These are phyloP conservation scores for Pisolithus tinctorius DNA, from an alignment of 768 basidiomycete genomes.

Conservation along the genomic window DNA sequence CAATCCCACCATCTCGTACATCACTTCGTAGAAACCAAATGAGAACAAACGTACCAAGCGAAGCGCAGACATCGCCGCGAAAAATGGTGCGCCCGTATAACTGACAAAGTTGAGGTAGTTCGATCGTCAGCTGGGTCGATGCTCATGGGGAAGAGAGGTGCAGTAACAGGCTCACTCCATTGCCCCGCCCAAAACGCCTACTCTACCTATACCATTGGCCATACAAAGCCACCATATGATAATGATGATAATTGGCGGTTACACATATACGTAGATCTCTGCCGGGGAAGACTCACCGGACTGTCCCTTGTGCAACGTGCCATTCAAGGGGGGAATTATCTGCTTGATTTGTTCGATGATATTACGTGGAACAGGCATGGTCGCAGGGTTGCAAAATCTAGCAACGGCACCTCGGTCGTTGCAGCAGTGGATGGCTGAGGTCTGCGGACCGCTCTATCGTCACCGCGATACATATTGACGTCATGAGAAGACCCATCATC, in stretches of 20 bases:
- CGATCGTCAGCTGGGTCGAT: neutral
- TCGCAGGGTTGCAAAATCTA: no score
- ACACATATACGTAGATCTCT: neutral
- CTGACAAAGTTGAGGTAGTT: slow-evolving; percentile 31
- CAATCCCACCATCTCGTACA: neutral
- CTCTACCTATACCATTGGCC: slow-evolving; percentile 48
- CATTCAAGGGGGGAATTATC: slow-evolving; percentile 87
- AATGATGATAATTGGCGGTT: no score
- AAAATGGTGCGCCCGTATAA: slow-evolving; percentile 96
- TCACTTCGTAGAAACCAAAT: neutral
- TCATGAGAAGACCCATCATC: neutral
- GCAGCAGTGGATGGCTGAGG: no score
- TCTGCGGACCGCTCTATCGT: neutral
- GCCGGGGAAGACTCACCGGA: slow-evolving; percentile 49
- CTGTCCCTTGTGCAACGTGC: slow-evolving; percentile 90
- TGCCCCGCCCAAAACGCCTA: slow-evolving; percentile 92
- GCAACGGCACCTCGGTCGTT: no score
- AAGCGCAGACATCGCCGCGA: slow-evolving; percentile 86
- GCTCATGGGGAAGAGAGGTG: neutral
- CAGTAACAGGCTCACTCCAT: slow-evolving; percentile 60
- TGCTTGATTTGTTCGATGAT: slow-evolving; percentile 68
- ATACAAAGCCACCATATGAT: no score
- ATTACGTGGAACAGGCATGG: slow-evolving; percentile 56
- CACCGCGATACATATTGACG: neutral
- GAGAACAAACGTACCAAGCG: slow-evolving; percentile 50